Base-by-base conservation (phyloP, 2,329 filamentous ascomycete species). In the Didymella segeticola region DNA sequence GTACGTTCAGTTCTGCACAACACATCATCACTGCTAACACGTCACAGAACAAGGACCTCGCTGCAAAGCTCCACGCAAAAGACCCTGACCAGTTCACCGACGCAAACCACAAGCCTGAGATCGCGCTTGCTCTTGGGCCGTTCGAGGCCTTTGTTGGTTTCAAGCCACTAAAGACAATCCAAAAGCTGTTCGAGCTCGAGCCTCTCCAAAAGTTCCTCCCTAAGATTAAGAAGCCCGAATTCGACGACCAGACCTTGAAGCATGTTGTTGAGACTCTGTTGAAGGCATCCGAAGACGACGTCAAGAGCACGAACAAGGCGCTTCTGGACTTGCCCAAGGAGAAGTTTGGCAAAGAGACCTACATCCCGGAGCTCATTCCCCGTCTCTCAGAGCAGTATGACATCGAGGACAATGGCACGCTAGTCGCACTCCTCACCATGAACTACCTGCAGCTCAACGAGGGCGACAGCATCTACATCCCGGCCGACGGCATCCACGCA, bases 101-200 rank as follows among this genome's bases (percentile, higher is more conserved):
- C 60, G 77, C 83, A 2, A 92, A 92, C 70, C 89, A 92, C 78
- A 92, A 92, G 74, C 89, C 89, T 1, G 89, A 93, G 68, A 92
- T 93, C 47, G 89, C 89, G 1, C 78, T 93, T 1, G 89, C 89
- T 0, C 75, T 92, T 1, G 80, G 82, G 11, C 83, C 85, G 19
- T 92, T 93, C 63, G 89, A 92, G 70, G 85, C 89, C 0, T 92
- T 93, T 62, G 87, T 86, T 9, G 89, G 89, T 5, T 92, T 87
- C 78, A 91, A 90, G 67, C 85, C 87, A 0, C 75, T 89, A 0
- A 66, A 73, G 9, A 78, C 86, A 2, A 86, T 92, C 52, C 74
- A 84, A 26, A 68, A 77, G 0, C 74, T 91, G 1, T 81, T 91
- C 65, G 51, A 81, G 33, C 74, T 89, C 22, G 75, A 82, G 23